A percentile compares a stretch with the other conserved stretches of the same genome.
Evolutionary conservation across 805 yeast species (phyloP).

Genomic region (Tetrapisispora namnaoensis): DNA sequence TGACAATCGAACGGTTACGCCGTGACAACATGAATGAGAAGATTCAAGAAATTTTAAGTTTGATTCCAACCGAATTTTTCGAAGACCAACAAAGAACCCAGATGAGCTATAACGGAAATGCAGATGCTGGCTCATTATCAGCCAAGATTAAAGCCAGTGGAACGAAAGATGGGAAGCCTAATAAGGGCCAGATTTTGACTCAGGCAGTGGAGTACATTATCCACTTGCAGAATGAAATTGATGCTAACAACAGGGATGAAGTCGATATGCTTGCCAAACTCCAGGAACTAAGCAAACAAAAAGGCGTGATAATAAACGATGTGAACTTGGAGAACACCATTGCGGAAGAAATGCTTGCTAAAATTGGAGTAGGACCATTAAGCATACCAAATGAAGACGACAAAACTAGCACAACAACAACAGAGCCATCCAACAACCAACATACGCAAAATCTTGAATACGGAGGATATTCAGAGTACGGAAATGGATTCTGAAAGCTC

Average conservation of each 20-base stretch:
- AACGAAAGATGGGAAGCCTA: conserved; percentile 76
- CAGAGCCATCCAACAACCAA: background rate
- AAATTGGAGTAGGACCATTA: conserved; percentile 76
- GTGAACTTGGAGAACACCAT: conserved; percentile 51
- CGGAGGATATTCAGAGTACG: conserved; percentile 33
- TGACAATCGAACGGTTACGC: conserved; percentile 35
- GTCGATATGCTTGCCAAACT: conserved; percentile 58
- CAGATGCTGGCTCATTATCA: conserved; percentile 2
- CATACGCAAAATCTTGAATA: conserved; percentile 27
- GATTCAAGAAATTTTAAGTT: conserved; percentile 40
- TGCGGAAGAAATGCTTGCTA: conserved; percentile 67
- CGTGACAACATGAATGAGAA: conserved; percentile 50
- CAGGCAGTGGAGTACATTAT: conserved; percentile 68
- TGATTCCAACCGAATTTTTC: conserved; percentile 40
- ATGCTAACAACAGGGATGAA: conserved; percentile 68
- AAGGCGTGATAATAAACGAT: conserved; percentile 34
- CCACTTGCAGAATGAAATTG: conserved; percentile 59
- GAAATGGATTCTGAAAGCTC: conserved; percentile 9
- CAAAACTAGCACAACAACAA: background rate
- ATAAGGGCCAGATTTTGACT: conserved; percentile 71
- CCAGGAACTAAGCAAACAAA: conserved; percentile 41
- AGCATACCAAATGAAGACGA: conserved; percentile 3
- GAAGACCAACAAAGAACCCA: conserved; percentile 25
- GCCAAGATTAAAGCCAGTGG: conserved; percentile 41
- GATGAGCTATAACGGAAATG: conserved; percentile 7